Percentiles rank a stretch among this genome's conserved stretches.
phyloP scores from a whole-genome alignment of 495 filamentous ascomycete species.

The Delitschia confertaspora region DNA sequence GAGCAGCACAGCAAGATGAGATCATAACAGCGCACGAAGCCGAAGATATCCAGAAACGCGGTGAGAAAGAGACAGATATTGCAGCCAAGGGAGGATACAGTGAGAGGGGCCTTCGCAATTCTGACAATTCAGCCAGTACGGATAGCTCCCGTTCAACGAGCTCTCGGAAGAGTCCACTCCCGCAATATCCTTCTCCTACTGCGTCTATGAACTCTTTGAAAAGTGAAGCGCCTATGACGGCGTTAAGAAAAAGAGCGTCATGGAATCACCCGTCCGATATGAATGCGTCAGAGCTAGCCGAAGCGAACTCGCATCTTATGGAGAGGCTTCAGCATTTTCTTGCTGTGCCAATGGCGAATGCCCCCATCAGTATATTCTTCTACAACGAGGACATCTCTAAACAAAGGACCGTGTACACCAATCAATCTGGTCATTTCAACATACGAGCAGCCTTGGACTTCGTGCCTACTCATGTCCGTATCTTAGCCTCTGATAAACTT shows the following conservation, averaged over 20 bases:
- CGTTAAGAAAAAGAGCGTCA: slow-evolving; percentile 38
- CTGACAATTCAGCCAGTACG: slow-evolving; percentile 30
- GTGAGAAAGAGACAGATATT: slow-evolving; percentile 58
- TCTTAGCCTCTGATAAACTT: slow-evolving; percentile 77
- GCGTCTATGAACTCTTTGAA: slow-evolving; percentile 14
- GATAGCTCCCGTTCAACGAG: slow-evolving; percentile 14
- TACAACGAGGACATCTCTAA: slow-evolving; percentile 72
- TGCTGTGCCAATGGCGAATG: slow-evolving; percentile 62
- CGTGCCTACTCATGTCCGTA: slow-evolving; percentile 76
- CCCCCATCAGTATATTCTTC: slow-evolving; percentile 83
- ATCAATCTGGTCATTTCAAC: slow-evolving; percentile 79
- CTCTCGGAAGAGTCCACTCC: slow-evolving; percentile 7
- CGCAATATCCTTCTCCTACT: slow-evolving; percentile 1
- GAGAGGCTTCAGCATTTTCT: slow-evolving; percentile 81
- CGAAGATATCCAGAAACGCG: slow-evolving; percentile 59
- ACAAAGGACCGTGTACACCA: slow-evolving; percentile 68
- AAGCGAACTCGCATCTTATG: slow-evolving; percentile 81
- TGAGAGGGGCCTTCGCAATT: too few relatives aligned
- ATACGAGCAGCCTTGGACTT: slow-evolving; percentile 74
- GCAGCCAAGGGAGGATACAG: slow-evolving; percentile 58
- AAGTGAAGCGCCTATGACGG: slow-evolving; percentile 33
- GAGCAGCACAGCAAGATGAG: slow-evolving; percentile 43
- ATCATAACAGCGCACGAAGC: slow-evolving; percentile 63
- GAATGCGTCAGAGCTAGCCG: slow-evolving; percentile 61
- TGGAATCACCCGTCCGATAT: slow-evolving; percentile 48